Evolutionary conservation across 441 rosid species (phyloP).

Genomic region (Geranium incanum): DNA sequence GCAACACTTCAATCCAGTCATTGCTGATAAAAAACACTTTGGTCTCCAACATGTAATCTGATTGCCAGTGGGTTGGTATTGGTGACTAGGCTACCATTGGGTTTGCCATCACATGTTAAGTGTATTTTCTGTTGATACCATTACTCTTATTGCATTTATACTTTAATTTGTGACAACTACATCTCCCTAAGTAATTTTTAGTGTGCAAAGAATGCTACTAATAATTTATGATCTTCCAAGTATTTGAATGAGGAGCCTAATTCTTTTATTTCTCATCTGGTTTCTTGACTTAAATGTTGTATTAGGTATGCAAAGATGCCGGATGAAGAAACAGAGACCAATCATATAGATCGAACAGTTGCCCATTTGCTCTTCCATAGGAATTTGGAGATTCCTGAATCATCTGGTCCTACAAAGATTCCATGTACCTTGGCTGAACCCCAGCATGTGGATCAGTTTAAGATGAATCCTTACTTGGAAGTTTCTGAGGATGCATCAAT

Average conservation of each 20-base stretch:
- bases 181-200: neutral
- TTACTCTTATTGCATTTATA: neutral
- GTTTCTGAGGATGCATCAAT: slow-evolving; percentile 40
- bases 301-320: slow-evolving; percentile 40
- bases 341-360: slow-evolving; percentile 79
- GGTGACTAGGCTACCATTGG: neutral
- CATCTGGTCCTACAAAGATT: slow-evolving; percentile 47
- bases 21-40: neutral
- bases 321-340: slow-evolving; percentile 73
- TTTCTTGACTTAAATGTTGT: slow-evolving; percentile 1
- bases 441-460: slow-evolving; percentile 21
- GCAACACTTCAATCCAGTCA: neutral
- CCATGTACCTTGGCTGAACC: slow-evolving; percentile 23
- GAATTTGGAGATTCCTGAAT: slow-evolving; percentile 53
- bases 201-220: neutral
- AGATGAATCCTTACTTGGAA: slow-evolving; percentile 31
- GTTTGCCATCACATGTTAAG: neutral
- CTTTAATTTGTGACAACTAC: neutral
- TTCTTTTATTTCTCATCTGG: neutral
- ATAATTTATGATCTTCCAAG: neutral
- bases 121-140: neutral
- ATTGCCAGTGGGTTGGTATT: neutral
- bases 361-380: slow-evolving; percentile 90
- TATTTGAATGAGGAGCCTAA: neutral
- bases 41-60: neutral